A percentile compares a stretch with the other conserved stretches of the same genome.
Evolutionary conservation across 1,284 basidiomycete species (phyloP).

Genomic region (Trametes hirsuta): DNA sequence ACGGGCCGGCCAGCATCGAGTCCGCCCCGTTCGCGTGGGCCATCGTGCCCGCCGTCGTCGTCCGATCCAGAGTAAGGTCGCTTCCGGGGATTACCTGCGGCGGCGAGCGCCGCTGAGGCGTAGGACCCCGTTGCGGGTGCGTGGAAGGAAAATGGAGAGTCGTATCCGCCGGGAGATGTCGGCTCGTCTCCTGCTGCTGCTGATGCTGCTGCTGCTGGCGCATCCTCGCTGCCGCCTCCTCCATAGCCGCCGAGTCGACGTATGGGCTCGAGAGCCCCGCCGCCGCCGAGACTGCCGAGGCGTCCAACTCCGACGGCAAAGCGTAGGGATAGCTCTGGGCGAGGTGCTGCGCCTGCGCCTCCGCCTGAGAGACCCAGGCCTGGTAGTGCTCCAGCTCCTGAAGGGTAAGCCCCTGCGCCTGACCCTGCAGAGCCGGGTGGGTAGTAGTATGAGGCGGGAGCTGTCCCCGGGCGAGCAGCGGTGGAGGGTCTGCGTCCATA

Average conservation of each 20-base stretch:
- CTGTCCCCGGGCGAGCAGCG: conserved; percentile 62
- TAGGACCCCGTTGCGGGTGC: conserved; percentile 51
- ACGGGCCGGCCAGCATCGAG: conserved; percentile 35
- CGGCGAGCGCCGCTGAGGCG: conserved; percentile 31
- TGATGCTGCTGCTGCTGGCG: conserved; percentile 28
- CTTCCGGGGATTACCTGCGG: conserved; percentile 53
- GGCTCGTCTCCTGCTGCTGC: conserved; percentile 33
- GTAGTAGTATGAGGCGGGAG: conserved; percentile 59
- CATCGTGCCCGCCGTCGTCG: conserved; percentile 46
- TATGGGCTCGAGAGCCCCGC: conserved; percentile 26
- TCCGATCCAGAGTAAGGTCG: conserved; percentile 57
- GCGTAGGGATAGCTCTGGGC: conserved; percentile 46
- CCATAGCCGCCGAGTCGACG: conserved; percentile 31
- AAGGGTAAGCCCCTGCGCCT: conserved; percentile 42
- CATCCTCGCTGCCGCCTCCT: conserved; percentile 24
- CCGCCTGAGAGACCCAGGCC: conserved; percentile 40
- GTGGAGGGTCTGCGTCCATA: conserved; percentile 47
- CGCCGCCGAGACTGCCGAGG: conserved; percentile 21
- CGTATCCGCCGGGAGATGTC: conserved; percentile 35
- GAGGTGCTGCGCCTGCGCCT: conserved; percentile 40
- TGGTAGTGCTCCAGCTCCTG: conserved; percentile 45
- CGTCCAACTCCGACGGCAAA: conserved; percentile 42
- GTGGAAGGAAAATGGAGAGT: conserved; percentile 82
- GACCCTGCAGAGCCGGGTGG: conserved; percentile 31
- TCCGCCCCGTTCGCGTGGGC: conserved; percentile 36